Evolutionary conservation across 2,329 filamentous ascomycete species (phyloP), one percentile per base, ranked within the genome.

Genomic region (Massarina eburnea): DNA sequence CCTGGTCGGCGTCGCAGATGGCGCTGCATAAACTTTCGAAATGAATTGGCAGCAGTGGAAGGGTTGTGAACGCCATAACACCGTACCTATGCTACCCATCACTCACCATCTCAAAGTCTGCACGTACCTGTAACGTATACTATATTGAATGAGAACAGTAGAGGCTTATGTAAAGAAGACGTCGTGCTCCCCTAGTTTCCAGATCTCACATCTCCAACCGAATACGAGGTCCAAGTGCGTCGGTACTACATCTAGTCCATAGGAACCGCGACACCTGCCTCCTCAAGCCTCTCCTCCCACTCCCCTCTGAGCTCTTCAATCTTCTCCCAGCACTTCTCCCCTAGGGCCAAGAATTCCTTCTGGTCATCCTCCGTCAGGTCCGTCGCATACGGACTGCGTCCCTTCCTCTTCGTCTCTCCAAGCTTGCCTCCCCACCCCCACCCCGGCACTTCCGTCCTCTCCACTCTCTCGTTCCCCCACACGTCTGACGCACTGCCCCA

Each of bases 381-480:
- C 19, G 64, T 70, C 2, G 80, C 79, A 12, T 78, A 80, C 3
- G 76, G 74, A 67, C 81, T 85, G 51, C 89, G 77, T 9, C 78
- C 75, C 19, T 76, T 73, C 43, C 76, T 72, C 40, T 43, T 68
- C 59, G 56, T 66, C 56, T 84, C 86, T 0, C 76, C 73, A 39
- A 80, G 66, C 24, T 72, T 74, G 2, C 82, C 82, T 35, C 79
- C 77, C 64, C 76, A 76, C 0, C 90, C 91, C 91, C 91, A 96
- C 7, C 90, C 89, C 34, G 89, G 84, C 3, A 95, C 85, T 68
- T 96, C 89, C 1, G 91, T 95, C 59, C 83, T 82, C 70, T 85
- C 86, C 4, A 89, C 81, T 30, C 79, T 74, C 48, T 81, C 79
- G 17, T 77, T 72, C 0, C 86, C 84, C 43, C 72, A 68, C 9